These are phyloP conservation scores for Atkinsonella texensis DNA, from an alignment of 2,329 filamentous ascomycete genomes.

Conservation along the genomic window DNA sequence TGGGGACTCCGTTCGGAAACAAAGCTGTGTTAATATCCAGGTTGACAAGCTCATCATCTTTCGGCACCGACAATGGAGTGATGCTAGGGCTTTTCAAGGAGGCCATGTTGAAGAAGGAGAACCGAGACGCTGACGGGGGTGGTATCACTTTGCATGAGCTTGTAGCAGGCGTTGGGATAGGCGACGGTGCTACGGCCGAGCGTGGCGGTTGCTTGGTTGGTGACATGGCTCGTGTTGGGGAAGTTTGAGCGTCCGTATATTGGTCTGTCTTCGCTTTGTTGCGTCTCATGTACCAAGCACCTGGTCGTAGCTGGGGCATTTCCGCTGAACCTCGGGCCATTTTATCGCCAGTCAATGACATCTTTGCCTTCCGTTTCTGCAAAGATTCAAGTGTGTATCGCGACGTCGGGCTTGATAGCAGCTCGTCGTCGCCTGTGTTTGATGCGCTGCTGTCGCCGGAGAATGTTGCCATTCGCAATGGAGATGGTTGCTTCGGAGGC, in stretches of 20 bases:
- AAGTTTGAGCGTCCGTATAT: background rate
- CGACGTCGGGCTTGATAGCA: constrained; percentile 2
- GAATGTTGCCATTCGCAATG: background rate
- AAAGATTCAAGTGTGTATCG: constrained; percentile 14
- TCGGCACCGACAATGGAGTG: constrained; percentile 14
- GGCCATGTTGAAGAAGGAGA: constrained; percentile 34
- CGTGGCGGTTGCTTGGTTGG: constrained; percentile 5
- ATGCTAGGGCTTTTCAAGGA: constrained; percentile 22
- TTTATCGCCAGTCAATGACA: constrained; percentile 21
- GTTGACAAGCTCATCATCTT: constrained; percentile 41
- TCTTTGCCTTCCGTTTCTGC: constrained; percentile 11
- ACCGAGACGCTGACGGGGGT: constrained; percentile 18
- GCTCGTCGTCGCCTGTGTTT: constrained; percentile 1
- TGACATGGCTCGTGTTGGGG: background rate
- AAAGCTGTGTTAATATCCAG: constrained; percentile 44
- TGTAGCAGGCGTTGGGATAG: background rate
- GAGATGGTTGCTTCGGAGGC: constrained; percentile 1
- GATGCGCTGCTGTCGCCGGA: background rate
- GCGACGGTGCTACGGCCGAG: background rate
- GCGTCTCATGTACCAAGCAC: constrained; percentile 14
- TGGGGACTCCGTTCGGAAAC: constrained; percentile 32
- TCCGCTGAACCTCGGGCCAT: constrained; percentile 7
- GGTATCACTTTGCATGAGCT: constrained; percentile 7
- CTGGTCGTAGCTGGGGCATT: constrained; percentile 9
- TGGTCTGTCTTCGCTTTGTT: constrained; percentile 5